Conservation (phyloP, 306 rosid species). For the Trifolium pratense region DNA sequence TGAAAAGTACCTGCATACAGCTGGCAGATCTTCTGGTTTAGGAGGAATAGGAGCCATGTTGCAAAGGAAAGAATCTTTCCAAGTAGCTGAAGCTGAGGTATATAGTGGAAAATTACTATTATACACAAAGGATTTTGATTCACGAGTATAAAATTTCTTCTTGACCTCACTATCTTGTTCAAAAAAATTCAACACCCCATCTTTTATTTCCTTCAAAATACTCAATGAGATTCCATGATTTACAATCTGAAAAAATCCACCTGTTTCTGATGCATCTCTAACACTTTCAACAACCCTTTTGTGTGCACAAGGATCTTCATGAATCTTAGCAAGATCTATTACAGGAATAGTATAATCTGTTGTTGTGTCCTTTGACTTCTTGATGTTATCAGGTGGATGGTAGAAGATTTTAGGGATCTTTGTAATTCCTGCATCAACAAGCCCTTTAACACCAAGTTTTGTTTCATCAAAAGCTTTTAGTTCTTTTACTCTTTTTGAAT, state of each 20-base stretch:
- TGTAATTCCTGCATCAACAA: conserved; percentile 63
- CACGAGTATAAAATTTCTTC: conserved; percentile 47
- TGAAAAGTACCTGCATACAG: conserved; percentile 49
- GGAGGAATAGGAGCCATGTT: conserved; percentile 42
- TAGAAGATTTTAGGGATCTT: conserved; percentile 57
- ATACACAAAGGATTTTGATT: conserved; percentile 13
- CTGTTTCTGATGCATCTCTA: conserved; percentile 43
- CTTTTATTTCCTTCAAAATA: conserved; percentile 42
- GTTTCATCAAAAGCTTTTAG: conserved; percentile 44
- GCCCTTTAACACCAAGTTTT: conserved; percentile 68
- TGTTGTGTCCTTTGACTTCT: background rate
- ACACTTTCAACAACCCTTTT: conserved; percentile 34
- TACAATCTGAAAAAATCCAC: conserved; percentile 58
- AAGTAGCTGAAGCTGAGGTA: conserved; percentile 31
- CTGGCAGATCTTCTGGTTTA: conserved; percentile 52
- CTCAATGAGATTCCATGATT: conserved; percentile 52
- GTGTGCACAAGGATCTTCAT: background rate
- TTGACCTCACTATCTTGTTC: conserved; percentile 52
- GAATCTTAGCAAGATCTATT: conserved; percentile 36
- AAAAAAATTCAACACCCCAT: conserved; percentile 45
- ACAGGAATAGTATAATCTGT: conserved; percentile 35
- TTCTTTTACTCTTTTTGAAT: conserved; percentile 4
- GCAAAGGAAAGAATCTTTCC: conserved; percentile 54
- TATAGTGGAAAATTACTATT: conserved; percentile 45
- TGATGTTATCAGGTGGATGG: conserved; percentile 37